Evolutionary conservation across 2,329 filamentous ascomycete genomes (phyloP), one percentile per base, ranked within the genome.

Genomic region (Grosmannia serpens): DNA sequence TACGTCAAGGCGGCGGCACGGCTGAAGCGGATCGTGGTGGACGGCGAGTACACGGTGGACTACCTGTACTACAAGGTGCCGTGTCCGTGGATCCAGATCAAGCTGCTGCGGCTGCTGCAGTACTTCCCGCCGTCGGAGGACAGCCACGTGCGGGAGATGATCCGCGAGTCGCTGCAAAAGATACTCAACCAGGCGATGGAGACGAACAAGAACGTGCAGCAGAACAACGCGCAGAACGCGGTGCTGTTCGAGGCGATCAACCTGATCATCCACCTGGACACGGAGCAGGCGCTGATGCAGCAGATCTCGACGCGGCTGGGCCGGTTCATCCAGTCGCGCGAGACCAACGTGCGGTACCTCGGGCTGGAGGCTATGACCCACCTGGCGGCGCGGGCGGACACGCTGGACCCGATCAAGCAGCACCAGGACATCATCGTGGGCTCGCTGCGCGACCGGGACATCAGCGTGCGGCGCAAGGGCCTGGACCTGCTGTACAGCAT

Each of bases 31-130:
- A 88, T 97, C 64, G 80, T 96, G 20, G 85, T 97, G 29, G 92
- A 97, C 65, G 87, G 87, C 63, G 92, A 99, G 65, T 94, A 89
- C 67, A 83, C 89, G 0, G 82, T 84, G 58, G 94, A 97, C 70
- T 99, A 99, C 70, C 82, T 96, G 29, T 99, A 99, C 76, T 99
- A 99, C 78, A 96, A 96, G 68, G 94, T 99, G n/a, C 94, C 94
- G 1, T 99, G 94, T 69, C 94, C 94, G 3, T 99, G 94, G 94
- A 85, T 99, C 59, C 91, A 97, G 73, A 88, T 97, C 67, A 99
- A 99, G 75, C 80, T 99, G 22, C 74, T 99, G 64, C 85, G 91
- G 62, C 74, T 99, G 61, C 78, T 99, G 63, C 94, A 99, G 73
- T 99, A 97, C 71, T 99, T 96, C 71, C 88, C 91, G 29, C 92